phyloP scores from a whole-genome alignment of 2,329 filamentous ascomycete genomes.

The Lecanicillium sp. region DNA sequence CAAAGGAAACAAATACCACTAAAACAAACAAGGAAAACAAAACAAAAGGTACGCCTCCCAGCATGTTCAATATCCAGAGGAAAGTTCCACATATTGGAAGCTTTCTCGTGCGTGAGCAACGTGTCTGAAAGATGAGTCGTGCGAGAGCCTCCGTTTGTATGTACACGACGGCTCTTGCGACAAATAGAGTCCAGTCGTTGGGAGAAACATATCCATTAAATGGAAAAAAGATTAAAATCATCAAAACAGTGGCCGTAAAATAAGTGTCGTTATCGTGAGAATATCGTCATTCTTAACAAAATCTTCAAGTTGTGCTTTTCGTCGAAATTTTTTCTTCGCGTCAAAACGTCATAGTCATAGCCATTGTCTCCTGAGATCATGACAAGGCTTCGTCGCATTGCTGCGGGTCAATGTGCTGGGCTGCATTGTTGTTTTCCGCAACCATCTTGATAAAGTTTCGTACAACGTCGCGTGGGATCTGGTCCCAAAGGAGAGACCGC shows the following conservation, averaged over 20 bases:
- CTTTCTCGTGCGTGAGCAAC: constrained; percentile 40
- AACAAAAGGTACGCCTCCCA: constrained; percentile 17
- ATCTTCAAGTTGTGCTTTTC: neutral
- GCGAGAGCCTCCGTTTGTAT: constrained; percentile 24
- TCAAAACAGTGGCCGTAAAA: constrained; percentile 11
- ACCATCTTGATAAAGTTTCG: constrained; percentile 89
- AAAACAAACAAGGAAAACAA: constrained; percentile 17
- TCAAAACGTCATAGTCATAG: constrained; percentile 26
- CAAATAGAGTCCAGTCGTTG: constrained; percentile 9
- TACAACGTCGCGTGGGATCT: constrained; percentile 86
- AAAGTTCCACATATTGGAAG: constrained; percentile 13
- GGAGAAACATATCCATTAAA: constrained; percentile 13
- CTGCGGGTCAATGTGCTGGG: constrained; percentile 31
- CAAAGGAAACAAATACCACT: constrained; percentile 11
- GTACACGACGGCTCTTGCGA: constrained; percentile 15
- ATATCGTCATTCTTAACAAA: constrained; percentile 9
- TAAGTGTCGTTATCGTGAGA: constrained; percentile 26
- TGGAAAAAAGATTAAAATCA: constrained; percentile 11
- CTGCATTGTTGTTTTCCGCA: constrained; percentile 54
- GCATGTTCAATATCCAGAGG: constrained; percentile 15
- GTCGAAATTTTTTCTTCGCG: constrained; percentile 17
- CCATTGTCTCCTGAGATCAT: constrained; percentile 24
- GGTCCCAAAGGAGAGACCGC: constrained; percentile 86
- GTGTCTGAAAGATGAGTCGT: constrained; percentile 27
- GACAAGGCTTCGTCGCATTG: constrained; percentile 35